Evolutionary conservation across 495 filamentous ascomycete genomes (phyloP).

Genomic region (Collariella sp.): DNA sequence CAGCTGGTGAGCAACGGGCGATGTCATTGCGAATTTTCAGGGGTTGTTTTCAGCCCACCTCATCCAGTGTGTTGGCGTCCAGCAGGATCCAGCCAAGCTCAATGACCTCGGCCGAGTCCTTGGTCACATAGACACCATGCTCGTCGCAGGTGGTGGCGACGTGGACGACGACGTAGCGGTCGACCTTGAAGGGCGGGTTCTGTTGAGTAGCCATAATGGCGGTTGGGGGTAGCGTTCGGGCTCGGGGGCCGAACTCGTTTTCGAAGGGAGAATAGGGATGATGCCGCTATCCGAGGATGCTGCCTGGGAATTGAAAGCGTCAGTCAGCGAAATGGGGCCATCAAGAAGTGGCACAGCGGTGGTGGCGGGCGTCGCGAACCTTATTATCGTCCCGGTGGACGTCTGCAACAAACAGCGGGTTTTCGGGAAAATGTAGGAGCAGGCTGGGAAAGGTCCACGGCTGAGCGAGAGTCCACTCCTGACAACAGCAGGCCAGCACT

Average conservation of each 20-base stretch:
- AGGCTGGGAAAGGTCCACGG: conserved; percentile 8
- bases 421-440: conserved; percentile 19
- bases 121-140: conserved; percentile 97
- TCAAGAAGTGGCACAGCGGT: background rate
- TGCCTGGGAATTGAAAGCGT: conserved; percentile 5
- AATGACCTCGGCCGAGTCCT: conserved; percentile 97
- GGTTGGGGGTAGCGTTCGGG: conserved; percentile 11
- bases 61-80: conserved; percentile 81
- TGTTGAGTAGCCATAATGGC: conserved; percentile 39
- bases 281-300: conserved; percentile 11
- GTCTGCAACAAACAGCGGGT: conserved; percentile 13
- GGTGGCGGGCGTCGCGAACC: conserved; percentile 2
- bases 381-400: conserved; percentile 12
- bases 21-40: conserved; percentile 10
- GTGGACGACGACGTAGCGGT: conserved; percentile 95
- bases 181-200: conserved; percentile 53
- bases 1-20: conserved; percentile 8
- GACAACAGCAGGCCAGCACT: background rate
- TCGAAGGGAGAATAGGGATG: background rate
- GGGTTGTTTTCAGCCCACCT: conserved; percentile 50
- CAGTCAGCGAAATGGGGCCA: conserved; percentile 4
- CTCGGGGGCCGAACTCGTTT: conserved; percentile 3
- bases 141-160: conserved; percentile 98
- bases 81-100: conserved; percentile 96
- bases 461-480: conserved; percentile 16